A percentile compares a stretch with the other conserved stretches of the same genome.
Evolutionary conservation across 1,284 basidiomycete species (phyloP).

Genomic region (Athelia sp.): DNA sequence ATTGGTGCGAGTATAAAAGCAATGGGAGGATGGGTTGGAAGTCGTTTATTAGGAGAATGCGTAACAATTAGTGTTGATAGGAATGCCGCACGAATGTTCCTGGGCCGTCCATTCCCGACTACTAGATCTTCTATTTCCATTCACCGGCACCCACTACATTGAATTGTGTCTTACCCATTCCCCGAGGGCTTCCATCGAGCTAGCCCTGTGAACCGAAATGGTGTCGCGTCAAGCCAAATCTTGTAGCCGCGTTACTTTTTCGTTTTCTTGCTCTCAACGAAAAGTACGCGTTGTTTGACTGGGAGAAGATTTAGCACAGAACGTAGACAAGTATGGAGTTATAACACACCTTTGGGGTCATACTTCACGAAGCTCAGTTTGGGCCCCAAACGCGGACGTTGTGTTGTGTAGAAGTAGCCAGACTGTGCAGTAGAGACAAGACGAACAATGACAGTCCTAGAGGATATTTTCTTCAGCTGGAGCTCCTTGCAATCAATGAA

Average conservation of each 20-base stretch:
- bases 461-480: not conserved
- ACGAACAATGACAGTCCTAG: constrained; percentile 78
- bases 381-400: constrained; percentile 64
- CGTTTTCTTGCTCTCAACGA: constrained; percentile 74
- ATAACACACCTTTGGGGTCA: constrained; percentile 71
- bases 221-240: no score
- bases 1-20: no score
- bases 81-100: no score
- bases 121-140: no score
- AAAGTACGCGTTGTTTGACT: constrained; percentile 74
- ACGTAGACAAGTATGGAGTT: constrained; percentile 8
- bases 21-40: no score
- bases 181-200: no score
- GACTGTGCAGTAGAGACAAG: constrained; percentile 88
- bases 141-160: no score
- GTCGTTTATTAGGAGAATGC: no score
- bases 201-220: no score
- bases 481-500: not conserved
- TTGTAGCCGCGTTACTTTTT: constrained; percentile 34
- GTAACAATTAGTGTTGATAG: no score
- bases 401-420: constrained; percentile 85
- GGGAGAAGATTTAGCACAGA: not conserved
- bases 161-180: no score
- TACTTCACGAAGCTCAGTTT: constrained; percentile 84
- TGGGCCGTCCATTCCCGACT: no score